A percentile compares a stretch with the other conserved stretches of the same genome.
phyloP scores from a whole-genome alignment of 1,284 basidiomycete species.

The Tilletia indica region DNA sequence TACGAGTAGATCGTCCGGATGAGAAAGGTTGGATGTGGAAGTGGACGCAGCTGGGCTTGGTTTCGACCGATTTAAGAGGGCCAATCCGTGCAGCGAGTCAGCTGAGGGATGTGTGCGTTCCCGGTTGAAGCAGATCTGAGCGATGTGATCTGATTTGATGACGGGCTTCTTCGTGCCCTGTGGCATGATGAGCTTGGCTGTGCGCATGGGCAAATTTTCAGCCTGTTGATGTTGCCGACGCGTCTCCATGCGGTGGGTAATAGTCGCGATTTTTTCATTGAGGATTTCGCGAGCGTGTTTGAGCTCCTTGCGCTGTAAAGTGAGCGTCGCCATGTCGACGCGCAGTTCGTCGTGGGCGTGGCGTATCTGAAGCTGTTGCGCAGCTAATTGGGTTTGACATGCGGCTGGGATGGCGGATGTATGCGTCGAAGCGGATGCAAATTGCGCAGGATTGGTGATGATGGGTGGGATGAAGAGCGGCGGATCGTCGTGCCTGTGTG shows the following conservation, averaged over 20 bases:
- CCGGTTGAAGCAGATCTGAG: conserved; percentile 8
- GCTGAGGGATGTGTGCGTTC: not conserved
- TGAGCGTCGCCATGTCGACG: not conserved
- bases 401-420: not conserved
- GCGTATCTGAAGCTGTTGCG: not conserved
- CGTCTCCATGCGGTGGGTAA: not conserved
- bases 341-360: conserved; percentile 11
- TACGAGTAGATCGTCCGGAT: not conserved
- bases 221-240: not conserved
- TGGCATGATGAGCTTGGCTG: not conserved
- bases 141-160: not conserved
- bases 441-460: not conserved
- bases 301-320: not conserved
- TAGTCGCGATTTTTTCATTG: not conserved
- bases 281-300: not conserved
- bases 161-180: not conserved
- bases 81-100: not conserved
- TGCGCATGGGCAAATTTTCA: not conserved
- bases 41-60: not conserved
- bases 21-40: not conserved
- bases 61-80: not conserved
- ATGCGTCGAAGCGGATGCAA: not conserved
- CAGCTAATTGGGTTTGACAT: not conserved
- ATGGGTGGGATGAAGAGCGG: not conserved
- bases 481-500: no score